Base-by-base conservation (phyloP, 2,329 filamentous ascomycete genomes). In the Cladobotryum mycophilum region DNA sequence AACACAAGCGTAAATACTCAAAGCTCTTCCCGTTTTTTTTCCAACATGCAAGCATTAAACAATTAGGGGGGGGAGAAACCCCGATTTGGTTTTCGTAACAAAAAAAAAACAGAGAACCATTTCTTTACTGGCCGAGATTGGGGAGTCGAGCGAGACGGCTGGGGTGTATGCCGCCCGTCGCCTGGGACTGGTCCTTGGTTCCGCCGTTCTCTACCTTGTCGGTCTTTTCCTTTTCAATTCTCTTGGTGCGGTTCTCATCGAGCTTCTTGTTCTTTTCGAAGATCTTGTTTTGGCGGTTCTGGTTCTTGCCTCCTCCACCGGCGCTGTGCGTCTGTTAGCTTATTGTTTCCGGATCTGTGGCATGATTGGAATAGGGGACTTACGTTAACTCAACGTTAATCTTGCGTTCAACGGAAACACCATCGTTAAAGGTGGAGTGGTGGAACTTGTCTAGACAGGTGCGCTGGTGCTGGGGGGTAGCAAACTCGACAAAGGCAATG, bases 341-440 rank as follows among this genome's bases (percentile, higher is more conserved):
- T n/a, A n/a, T 22, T 9, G 8, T 7, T 42, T 42, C 15, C 44
- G 34, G 41, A 14, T 34, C 25, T 38, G 18, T n/a, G n/a, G n/a
- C n/a, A n/a, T n/a, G n/a, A n/a, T 30, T 30, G 6, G 6, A 11
- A 11, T 30, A 2, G 43, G 36, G 35, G 36, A 78, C 84, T 69
- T 69, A 89, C 79, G 90, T 96, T 58, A 97, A 71, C 71, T 96
- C 92, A 22, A 96, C 88, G 65, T 96, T 96, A 62, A 97, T 95
- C 70, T 85, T 87, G 60, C 92, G 77, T 47, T 83, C 72, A 14
- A 73, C 66, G 40, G 71, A 74, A 14, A 69, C 55, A 56, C 75
- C 72, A 68, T 84, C 75, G 65, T 75, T 69, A 65, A 96, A 95
- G 56, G 78, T 78, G 53, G 82, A 86, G 71, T 96, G 91, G 71